Percentiles rank a stretch among this genome's conserved stretches.
These are phyloP conservation scores for Murraya koenigii DNA, from an alignment of 345 rosid genomes.

Conservation along the genomic window DNA sequence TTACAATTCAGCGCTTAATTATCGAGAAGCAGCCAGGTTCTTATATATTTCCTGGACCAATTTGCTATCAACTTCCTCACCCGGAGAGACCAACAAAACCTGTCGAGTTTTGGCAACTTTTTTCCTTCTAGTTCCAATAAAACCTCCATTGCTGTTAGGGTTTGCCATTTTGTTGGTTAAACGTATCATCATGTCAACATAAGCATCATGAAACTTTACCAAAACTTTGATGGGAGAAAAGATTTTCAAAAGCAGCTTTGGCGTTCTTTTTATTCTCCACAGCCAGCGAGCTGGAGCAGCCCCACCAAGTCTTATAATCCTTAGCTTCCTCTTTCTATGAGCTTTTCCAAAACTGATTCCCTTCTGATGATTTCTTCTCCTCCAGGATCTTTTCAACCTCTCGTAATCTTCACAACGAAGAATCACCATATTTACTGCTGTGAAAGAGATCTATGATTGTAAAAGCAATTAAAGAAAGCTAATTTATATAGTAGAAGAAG, in stretches of 20 bases:
- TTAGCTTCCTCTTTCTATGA: slow-evolving; percentile 25
- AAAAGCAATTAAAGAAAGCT: not conserved
- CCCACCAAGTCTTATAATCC: slow-evolving; percentile 33
- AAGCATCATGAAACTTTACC: slow-evolving; percentile 34
- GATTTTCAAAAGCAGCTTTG: slow-evolving; percentile 14
- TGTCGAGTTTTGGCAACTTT: slow-evolving; percentile 19
- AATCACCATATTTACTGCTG: slow-evolving; percentile 20
- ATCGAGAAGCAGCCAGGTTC: slow-evolving; percentile 31
- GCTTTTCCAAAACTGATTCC: slow-evolving; percentile 3
- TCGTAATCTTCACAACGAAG: slow-evolving; percentile 15
- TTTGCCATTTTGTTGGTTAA: slow-evolving; percentile 23
- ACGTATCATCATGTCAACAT: slow-evolving; percentile 28
- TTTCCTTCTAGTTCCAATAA: slow-evolving; percentile 20
- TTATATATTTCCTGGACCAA: slow-evolving; percentile 32
- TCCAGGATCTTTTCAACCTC: slow-evolving; percentile 41
- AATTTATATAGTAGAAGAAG: not conserved
- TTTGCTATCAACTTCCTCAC: slow-evolving; percentile 32
- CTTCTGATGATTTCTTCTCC: slow-evolving; percentile 35
- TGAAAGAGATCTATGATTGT: not conserved
- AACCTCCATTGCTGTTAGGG: slow-evolving; percentile 12
- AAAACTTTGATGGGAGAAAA: slow-evolving; percentile 30
- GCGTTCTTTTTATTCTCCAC: not conserved
- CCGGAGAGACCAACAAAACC: slow-evolving; percentile 19
- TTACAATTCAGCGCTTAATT: not conserved
- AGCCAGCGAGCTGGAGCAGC: not conserved